These are phyloP conservation scores for Jamesozyma spencerorum DNA, from an alignment of 805 yeast genomes.

Conservation along the genomic window DNA sequence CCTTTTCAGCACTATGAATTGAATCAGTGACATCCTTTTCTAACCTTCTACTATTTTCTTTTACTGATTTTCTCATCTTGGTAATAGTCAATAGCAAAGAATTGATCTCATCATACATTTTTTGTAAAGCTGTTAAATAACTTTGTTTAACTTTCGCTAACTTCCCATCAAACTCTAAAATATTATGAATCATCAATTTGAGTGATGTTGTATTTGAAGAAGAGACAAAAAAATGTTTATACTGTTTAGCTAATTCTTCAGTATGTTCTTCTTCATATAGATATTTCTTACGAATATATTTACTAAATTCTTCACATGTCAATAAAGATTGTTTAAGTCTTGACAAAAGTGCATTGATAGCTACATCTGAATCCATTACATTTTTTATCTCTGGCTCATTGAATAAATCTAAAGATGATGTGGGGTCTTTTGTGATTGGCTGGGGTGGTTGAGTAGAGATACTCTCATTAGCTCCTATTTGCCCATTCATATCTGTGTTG, in stretches of 20 bases:
- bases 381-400: conserved; percentile 39
- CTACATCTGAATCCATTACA: conserved; percentile 60
- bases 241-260: conserved; percentile 62
- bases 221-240: conserved; percentile 36
- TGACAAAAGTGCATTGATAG: conserved; percentile 61
- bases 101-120: conserved; percentile 76
- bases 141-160: conserved; percentile 61
- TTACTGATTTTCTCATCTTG: conserved; percentile 61
- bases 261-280: conserved; percentile 70
- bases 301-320: conserved; percentile 78
- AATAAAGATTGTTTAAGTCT: conserved; percentile 71
- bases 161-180: conserved; percentile 72
- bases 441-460: too few relatives aligned
- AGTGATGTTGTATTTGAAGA: conserved; percentile 37
- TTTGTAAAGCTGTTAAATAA: conserved; percentile 68
- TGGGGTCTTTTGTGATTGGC: too few relatives aligned
- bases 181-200: conserved; percentile 51
- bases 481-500: too few relatives aligned
- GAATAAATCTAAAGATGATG: neutral
- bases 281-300: conserved; percentile 70
- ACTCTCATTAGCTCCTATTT: too few relatives aligned
- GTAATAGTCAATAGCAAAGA: conserved; percentile 64
- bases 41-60: conserved; percentile 71
- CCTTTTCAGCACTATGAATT: conserved; percentile 78
- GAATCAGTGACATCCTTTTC: conserved; percentile 84